Percentiles rank a stretch among this genome's conserved stretches.
phyloP scores from a whole-genome alignment of 2,329 filamentous ascomycete genomes.

The Berkeleyomyces rouxiae region DNA sequence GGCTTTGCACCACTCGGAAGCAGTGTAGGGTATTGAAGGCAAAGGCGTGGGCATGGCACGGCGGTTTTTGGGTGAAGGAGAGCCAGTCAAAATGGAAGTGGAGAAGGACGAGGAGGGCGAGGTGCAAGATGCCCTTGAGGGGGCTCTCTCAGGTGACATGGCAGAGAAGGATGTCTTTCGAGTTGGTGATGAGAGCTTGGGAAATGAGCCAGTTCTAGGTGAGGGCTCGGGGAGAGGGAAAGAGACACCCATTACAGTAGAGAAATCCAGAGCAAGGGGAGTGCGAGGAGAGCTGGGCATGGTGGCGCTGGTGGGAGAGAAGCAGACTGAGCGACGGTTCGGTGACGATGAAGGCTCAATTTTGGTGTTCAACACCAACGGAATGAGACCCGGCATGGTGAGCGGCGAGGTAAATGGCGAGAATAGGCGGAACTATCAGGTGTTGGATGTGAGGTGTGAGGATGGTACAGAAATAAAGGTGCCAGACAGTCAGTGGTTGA shows the following conservation, averaged over 20 bases:
- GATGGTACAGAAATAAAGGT: neutral
- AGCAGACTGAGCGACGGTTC: slow-evolving; percentile 6
- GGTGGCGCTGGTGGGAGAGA: slow-evolving; percentile 13
- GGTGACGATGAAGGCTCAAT: slow-evolving; percentile 13
- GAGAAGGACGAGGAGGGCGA: neutral
- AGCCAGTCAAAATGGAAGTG: neutral
- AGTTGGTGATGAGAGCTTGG: neutral
- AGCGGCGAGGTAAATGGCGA: neutral
- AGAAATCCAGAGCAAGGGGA: slow-evolving; percentile 6
- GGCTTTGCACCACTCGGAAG: slow-evolving; percentile 33
- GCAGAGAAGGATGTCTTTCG: slow-evolving; percentile 4
- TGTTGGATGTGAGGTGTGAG: neutral
- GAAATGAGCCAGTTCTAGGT: slow-evolving; percentile 1
- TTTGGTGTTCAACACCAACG: slow-evolving; percentile 19
- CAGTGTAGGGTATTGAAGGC: slow-evolving; percentile 26
- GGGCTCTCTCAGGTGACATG: slow-evolving; percentile 16
- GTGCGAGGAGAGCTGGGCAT: slow-evolving; percentile 4
- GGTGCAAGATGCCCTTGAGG: slow-evolving; percentile 17
- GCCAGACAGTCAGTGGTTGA: no score
- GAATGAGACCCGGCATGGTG: slow-evolving; percentile 21
- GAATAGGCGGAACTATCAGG: neutral
- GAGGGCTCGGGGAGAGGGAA: slow-evolving; percentile 12
- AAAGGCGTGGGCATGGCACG: slow-evolving; percentile 12
- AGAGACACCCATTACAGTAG: slow-evolving; percentile 9
- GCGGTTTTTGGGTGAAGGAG: slow-evolving; percentile 1